Evolutionary conservation across 306 rosid genomes (phyloP), one percentile per base, ranked within the genome.

Genomic region (Pyrus betulifolia): DNA sequence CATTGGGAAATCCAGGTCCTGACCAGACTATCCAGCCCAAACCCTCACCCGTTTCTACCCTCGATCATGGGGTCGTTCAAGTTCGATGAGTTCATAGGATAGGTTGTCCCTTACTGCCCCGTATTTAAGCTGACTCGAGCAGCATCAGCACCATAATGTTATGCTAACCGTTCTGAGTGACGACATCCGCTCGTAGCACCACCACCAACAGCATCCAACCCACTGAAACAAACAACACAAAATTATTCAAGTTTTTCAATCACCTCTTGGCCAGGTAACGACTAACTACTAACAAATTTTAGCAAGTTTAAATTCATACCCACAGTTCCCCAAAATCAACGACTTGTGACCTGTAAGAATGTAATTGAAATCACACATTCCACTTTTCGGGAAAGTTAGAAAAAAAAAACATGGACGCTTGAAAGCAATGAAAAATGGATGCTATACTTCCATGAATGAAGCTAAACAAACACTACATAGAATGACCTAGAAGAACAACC

Each of bases 21-120:
- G 17, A 75, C 88, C 14, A 84, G 85, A 1, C 77, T 92, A 7
- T 86, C 96, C n/a, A 79, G 78, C 23, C 86, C 78, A 6, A 55
- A 73, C 51, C 70, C 80, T 3, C 91, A 88, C 49, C 96, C 96
- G 0, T 95, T 92, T 27, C 90, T 95, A 2, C 93, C 99, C 3
- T 60, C 85, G 28, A 81, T 95, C 5, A 31, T 90, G 2, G 97
- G 92, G 1, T 78, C 83, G 1, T 87, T 88, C 27, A 96, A 92
- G 11, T 76, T 87, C 17, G 65, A 77, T 1, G 83, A 80, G 1
- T 80, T 85, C n/a, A 12, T 95, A 21, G 97, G 85, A 8, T 95
- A 97, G 97, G 97, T 92, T 5, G 62, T 91, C 18, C 99, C 99
- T 2, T 95, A 84, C 74, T 95, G 97, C 69, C 87, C 97, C 9